These are phyloP conservation scores for Pseudogymnoascus sp. DNA, from an alignment of 2,329 filamentous ascomycete genomes.

Conservation along the genomic window DNA sequence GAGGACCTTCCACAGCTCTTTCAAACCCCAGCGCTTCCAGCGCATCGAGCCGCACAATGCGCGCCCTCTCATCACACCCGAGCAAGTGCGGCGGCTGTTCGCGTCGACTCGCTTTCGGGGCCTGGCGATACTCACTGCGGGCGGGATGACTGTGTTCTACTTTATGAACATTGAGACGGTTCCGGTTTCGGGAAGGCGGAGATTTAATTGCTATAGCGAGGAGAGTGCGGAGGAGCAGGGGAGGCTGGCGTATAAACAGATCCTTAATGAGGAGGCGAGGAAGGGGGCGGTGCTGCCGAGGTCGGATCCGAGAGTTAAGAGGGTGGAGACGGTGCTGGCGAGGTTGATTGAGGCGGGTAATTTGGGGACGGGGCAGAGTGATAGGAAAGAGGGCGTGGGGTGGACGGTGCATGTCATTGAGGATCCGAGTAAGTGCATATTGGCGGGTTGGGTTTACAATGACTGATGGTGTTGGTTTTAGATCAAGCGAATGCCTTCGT, in stretches of 20 bases:
- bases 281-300: slow-evolving; percentile 47
- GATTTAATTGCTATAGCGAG: slow-evolving; percentile 63
- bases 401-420: slow-evolving; percentile 74
- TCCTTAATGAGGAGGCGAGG: slow-evolving; percentile 46
- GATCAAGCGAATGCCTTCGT: slow-evolving; percentile 63
- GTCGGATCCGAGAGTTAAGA: slow-evolving; percentile 45
- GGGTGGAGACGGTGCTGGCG: slow-evolving; percentile 57
- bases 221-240: slow-evolving; percentile 45
- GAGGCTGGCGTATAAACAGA: slow-evolving; percentile 45
- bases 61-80: slow-evolving; percentile 33
- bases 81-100: slow-evolving; percentile 27
- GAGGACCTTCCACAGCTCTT: not conserved
- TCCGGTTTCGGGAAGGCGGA: slow-evolving; percentile 59
- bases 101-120: slow-evolving; percentile 32
- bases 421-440: slow-evolving; percentile 38
- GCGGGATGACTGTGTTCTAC: slow-evolving; percentile 48
- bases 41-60: slow-evolving; percentile 15
- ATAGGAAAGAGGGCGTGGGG: slow-evolving; percentile 32
- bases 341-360: slow-evolving; percentile 61
- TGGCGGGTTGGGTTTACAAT: not conserved
- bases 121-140: slow-evolving; percentile 34
- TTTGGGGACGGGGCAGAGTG: slow-evolving; percentile 30
- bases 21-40: not conserved
- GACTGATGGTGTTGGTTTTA: not conserved
- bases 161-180: slow-evolving; percentile 62